Evolutionary conservation across 2,329 filamentous ascomycete genomes (phyloP).

Genomic region (Cercospora beticola): DNA sequence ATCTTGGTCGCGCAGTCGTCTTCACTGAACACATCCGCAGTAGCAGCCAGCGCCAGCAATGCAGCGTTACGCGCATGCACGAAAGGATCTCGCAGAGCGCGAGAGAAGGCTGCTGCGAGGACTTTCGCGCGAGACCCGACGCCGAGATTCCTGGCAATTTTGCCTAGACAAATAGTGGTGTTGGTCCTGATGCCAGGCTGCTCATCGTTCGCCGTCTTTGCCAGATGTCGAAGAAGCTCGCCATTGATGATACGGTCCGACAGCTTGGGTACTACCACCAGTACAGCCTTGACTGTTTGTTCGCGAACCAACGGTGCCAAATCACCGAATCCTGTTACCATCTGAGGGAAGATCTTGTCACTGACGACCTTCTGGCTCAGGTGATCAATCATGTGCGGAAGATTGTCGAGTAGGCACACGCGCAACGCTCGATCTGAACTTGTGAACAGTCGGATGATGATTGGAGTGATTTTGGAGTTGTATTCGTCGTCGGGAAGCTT

Average conservation of each 20-base stretch:
- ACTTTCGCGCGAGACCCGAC: conserved; percentile 78
- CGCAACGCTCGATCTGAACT: conserved; percentile 91
- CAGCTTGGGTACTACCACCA: conserved; percentile 82
- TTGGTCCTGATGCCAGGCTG: conserved; percentile 97
- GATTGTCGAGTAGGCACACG: conserved; percentile 83
- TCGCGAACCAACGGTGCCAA: conserved; percentile 87
- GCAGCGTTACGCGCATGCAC: conserved; percentile 90
- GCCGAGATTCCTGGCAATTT: conserved; percentile 88
- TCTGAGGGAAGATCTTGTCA: conserved; percentile 93
- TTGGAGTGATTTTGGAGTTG: conserved; percentile 76
- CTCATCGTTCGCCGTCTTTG: conserved; percentile 95
- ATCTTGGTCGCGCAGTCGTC: conserved; percentile 86
- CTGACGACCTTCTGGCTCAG: conserved; percentile 85
- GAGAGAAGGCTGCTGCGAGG: conserved; percentile 84
- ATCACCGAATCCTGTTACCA: conserved; percentile 96
- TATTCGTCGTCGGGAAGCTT: conserved; percentile 91
- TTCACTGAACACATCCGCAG: conserved; percentile 79
- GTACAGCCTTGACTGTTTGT: conserved; percentile 91
- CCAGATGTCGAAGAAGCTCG: conserved; percentile 83
- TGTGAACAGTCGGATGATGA: conserved; percentile 80
- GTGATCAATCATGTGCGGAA: conserved; percentile 88
- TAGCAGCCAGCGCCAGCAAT: conserved; percentile 80
- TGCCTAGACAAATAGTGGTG: conserved; percentile 94
- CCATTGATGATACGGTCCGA: conserved; percentile 93
- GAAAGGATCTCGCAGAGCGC: conserved; percentile 88